Evolutionary conservation across 352 stramenopile genomes (phyloP).

Genomic region (Pythium inflatum): DNA sequence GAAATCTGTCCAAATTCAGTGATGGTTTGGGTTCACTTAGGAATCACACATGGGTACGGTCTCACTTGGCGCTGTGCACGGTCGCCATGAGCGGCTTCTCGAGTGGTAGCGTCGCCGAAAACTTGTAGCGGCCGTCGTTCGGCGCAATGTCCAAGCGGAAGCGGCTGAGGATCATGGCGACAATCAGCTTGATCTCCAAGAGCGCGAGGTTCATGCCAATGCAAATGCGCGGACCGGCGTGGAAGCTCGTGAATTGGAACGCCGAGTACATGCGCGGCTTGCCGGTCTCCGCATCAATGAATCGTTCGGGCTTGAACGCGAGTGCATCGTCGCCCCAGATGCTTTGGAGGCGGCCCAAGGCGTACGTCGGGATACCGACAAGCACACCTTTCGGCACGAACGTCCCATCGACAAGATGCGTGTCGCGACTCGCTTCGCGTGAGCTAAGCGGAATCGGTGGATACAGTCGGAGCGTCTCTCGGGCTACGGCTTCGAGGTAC

Average conservation of each 20-base stretch:
- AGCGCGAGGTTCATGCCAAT: conserved; percentile 51
- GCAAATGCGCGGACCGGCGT: conserved; percentile 35
- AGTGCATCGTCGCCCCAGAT: conserved; percentile 57
- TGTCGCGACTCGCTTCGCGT: conserved; percentile 60
- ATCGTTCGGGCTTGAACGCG: conserved; percentile 66
- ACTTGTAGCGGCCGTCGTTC: background rate
- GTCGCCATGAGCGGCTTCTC: background rate
- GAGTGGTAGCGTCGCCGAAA: background rate
- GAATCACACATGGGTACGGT: no score
- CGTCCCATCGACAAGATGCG: conserved; percentile 61
- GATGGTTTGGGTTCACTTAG: no score
- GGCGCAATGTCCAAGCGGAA: background rate
- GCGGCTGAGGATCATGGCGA: conserved; percentile 30
- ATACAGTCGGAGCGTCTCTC: conserved; percentile 19
- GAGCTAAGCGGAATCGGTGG: conserved; percentile 41
- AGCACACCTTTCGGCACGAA: conserved; percentile 65
- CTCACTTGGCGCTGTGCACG: no score
- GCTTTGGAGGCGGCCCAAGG: conserved; percentile 62
- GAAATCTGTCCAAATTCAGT: no score
- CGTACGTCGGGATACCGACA: conserved; percentile 74
- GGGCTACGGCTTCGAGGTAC: conserved; percentile 25
- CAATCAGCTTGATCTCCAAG: conserved; percentile 49
- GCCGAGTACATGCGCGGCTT: background rate
- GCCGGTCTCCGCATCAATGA: conserved; percentile 33
- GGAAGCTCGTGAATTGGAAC: conserved; percentile 33